Evolutionary conservation across 495 filamentous ascomycete genomes (phyloP).

Genomic region (Friedmanniomyces simplex): DNA sequence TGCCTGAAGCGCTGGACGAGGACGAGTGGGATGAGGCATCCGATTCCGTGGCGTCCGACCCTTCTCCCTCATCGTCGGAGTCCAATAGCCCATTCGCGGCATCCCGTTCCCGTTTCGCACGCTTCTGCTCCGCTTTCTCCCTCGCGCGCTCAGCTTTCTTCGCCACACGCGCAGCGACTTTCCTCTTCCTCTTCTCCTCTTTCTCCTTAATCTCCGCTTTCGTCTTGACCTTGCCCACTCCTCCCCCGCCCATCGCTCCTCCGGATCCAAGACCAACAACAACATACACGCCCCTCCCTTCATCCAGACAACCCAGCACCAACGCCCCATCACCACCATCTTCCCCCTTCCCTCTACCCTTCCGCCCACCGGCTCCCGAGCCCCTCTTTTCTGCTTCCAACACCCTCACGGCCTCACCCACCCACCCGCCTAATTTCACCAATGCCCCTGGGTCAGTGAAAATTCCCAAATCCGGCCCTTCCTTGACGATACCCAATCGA

Average conservation of each 20-base stretch:
- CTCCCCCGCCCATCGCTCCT: constrained; percentile 61
- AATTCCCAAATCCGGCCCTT: constrained; percentile 76
- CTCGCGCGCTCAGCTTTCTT: constrained; percentile 50
- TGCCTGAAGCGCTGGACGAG: constrained; percentile 29
- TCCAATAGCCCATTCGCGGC: constrained; percentile 26
- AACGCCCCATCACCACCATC: constrained; percentile 52
- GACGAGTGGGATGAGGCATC: neutral
- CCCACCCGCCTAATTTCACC: constrained; percentile 86
- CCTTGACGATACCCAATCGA: constrained; percentile 90
- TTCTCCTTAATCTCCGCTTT: constrained; percentile 50
- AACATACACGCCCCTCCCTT: constrained; percentile 76
- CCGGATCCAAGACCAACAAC: constrained; percentile 57
- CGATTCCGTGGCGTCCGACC: constrained; percentile 16
- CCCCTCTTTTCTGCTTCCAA: constrained; percentile 61
- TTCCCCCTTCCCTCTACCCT: constrained; percentile 41
- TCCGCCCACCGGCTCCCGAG: neutral
- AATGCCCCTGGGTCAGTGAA: constrained; percentile 88
- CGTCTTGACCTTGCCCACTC: constrained; percentile 48
- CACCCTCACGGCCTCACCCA: constrained; percentile 84
- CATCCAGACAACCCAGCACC: constrained; percentile 81
- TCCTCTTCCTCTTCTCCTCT: constrained; percentile 48
- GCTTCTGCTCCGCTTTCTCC: constrained; percentile 26
- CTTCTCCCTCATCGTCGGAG: constrained; percentile 34
- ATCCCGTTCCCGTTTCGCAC: constrained; percentile 20
- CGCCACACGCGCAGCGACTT: constrained; percentile 39